Evolutionary conservation across 169 alveolate genomes (phyloP).

Genomic region (Neospora caninum): DNA sequence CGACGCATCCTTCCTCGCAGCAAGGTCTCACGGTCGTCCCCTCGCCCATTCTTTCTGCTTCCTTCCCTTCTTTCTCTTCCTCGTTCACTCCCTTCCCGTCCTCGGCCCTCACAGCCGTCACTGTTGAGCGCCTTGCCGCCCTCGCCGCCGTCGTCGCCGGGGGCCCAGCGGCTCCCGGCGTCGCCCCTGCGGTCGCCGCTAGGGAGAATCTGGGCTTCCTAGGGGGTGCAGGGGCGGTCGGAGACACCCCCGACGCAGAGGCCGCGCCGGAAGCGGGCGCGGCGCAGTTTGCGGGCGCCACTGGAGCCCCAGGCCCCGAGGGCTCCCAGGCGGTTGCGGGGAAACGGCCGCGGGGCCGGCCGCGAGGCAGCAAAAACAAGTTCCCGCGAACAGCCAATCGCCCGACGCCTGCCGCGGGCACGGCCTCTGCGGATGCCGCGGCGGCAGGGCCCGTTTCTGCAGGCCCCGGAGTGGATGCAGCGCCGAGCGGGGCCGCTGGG

Average conservation of each 20-base stretch:
- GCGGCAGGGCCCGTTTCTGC: too few species aligned
- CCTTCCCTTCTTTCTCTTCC: slow-evolving; percentile 3
- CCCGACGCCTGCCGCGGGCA: not conserved
- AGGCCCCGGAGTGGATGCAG: too few species aligned
- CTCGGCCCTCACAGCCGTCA: not conserved
- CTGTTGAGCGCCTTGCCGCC: slow-evolving; percentile 9
- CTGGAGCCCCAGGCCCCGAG: not conserved
- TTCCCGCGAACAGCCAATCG: not conserved
- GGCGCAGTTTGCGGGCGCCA: not conserved
- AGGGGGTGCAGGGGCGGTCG: not conserved
- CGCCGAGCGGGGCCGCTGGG: not conserved
- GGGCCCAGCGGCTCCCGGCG: not conserved
- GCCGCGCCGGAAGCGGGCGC: not conserved
- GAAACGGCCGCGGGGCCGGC: slow-evolving; percentile 3
- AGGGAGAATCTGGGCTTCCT: not conserved
- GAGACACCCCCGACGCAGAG: not conserved
- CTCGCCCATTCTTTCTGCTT: not conserved
- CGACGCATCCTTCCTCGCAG: not conserved
- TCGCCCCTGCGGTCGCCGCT: not conserved
- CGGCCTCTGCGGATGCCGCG: not conserved
- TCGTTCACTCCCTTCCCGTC: not conserved
- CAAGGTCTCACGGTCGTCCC: not conserved
- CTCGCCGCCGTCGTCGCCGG: slow-evolving; percentile 15
- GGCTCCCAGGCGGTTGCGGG: not conserved
- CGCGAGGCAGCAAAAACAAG: not conserved